Conservation (phyloP, 805 yeast species). For the Starmerella powellii region DNA sequence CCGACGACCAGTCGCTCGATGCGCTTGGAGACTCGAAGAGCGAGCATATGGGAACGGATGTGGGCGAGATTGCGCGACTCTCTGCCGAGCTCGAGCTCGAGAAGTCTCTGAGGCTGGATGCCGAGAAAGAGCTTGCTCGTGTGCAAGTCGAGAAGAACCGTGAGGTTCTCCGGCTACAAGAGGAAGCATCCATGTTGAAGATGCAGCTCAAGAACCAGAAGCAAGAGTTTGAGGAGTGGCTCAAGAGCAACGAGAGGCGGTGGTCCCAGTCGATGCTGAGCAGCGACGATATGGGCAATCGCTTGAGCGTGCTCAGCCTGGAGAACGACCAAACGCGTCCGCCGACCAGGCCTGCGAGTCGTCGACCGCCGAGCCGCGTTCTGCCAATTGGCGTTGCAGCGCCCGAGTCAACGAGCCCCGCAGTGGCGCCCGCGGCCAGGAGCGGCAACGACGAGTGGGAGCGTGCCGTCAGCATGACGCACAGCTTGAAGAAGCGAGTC, state of each 20-base stretch:
- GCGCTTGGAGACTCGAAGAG: not conserved
- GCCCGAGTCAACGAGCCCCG: not conserved
- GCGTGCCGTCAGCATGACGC: constrained; percentile 16
- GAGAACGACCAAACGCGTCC: constrained; percentile 1
- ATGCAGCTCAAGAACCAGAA: constrained; percentile 8
- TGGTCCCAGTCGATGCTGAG: constrained; percentile 1
- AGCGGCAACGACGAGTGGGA: constrained; percentile 13
- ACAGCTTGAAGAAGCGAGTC: constrained; percentile 13
- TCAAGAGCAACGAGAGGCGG: constrained; percentile 1
- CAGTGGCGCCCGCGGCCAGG: not conserved
- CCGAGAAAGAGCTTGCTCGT: constrained; percentile 11
- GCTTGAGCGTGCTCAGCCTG: constrained; percentile 11
- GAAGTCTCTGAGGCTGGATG: constrained; percentile 3
- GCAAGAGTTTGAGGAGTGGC: constrained; percentile 9
- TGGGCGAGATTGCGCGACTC: constrained; percentile 7
- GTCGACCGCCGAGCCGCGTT: constrained; percentile 5
- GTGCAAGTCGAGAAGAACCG: constrained; percentile 13
- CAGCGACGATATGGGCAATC: constrained; percentile 6
- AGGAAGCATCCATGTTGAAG: constrained; percentile 6
- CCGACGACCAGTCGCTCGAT: not conserved
- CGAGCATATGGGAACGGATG: not conserved
- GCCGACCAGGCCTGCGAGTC: not conserved
- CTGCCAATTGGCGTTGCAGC: not conserved
- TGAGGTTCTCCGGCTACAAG: constrained; percentile 4
- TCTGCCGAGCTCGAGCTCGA: constrained; percentile 9